phyloP scores from a whole-genome alignment of 1,139 yeast species.

The Wickerhamomyces sp. region DNA sequence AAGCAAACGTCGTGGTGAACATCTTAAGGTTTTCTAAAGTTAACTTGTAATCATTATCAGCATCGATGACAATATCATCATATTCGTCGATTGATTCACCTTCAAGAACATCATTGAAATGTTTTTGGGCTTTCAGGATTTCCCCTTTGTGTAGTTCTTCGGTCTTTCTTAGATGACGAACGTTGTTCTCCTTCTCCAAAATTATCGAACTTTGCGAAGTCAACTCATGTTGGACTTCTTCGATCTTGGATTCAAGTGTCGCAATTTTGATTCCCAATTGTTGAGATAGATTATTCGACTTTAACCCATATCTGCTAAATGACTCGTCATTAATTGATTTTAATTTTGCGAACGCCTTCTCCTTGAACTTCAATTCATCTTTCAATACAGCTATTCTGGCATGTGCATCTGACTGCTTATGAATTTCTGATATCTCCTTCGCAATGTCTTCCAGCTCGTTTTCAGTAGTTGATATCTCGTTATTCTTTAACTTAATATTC shows the following conservation, averaged over 20 bases:
- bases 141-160: constrained; percentile 15
- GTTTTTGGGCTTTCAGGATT: constrained; percentile 11
- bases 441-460: constrained; percentile 49
- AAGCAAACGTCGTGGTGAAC: constrained; percentile 58
- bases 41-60: constrained; percentile 55
- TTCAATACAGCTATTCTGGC: constrained; percentile 44
- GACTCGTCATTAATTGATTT: constrained; percentile 17
- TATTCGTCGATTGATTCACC: constrained; percentile 48
- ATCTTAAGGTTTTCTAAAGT: constrained; percentile 61
- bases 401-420: constrained; percentile 53
- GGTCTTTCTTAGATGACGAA: constrained; percentile 19
- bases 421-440: constrained; percentile 43
- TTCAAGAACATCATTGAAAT: constrained; percentile 24
- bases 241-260: constrained; percentile 5
- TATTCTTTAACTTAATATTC: constrained; percentile 37
- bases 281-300: constrained; percentile 24
- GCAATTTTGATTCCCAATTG: constrained; percentile 18
- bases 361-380: constrained; percentile 31
- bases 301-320: constrained; percentile 24
- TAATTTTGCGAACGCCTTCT: constrained; percentile 25
- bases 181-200: constrained; percentile 8
- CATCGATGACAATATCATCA: constrained; percentile 43
- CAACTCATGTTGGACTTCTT: constrained; percentile 4
- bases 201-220: constrained; percentile 1
- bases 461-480: constrained; percentile 40